phyloP scores from a whole-genome alignment of 148 eudicot genomes.

The Fagopyrum tataricum region DNA sequence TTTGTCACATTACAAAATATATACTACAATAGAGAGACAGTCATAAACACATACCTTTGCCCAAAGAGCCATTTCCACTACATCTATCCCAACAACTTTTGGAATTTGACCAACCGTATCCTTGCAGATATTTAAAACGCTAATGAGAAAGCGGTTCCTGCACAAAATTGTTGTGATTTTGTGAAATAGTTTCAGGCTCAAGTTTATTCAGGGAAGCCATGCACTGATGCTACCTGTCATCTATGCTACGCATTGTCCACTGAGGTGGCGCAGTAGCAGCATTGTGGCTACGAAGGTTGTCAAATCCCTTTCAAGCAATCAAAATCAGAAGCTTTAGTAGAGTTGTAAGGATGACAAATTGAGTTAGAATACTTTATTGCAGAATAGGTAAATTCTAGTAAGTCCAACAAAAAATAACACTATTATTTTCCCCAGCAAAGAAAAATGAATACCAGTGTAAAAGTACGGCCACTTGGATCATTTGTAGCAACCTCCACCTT shows the following conservation, averaged over 20 bases:
- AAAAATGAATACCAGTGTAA: slow-evolving; percentile 56
- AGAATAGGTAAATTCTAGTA: neutral
- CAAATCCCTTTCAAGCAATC: slow-evolving; percentile 59
- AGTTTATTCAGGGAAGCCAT: neutral
- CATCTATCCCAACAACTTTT: slow-evolving; percentile 94
- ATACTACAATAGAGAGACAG: neutral
- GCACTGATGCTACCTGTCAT: slow-evolving; percentile 65
- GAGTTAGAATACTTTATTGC: neutral
- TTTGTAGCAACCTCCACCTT: slow-evolving; percentile 83
- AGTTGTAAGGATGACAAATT: neutral
- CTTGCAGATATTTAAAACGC: slow-evolving; percentile 76
- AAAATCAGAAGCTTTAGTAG: neutral
- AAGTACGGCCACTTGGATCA: slow-evolving; percentile 89
- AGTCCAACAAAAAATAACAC: neutral
- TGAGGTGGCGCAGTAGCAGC: slow-evolving; percentile 69
- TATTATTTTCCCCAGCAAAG: neutral
- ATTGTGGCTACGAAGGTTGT: slow-evolving; percentile 91
- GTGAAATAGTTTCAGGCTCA: neutral
- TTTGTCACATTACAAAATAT: no score
- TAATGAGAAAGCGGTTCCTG: slow-evolving; percentile 81
- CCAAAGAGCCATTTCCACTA: slow-evolving; percentile 99
- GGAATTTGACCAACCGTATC: slow-evolving; percentile 79
- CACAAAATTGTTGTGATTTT: neutral
- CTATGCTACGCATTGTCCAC: slow-evolving; percentile 97
- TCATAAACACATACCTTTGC: slow-evolving; percentile 59